phyloP scores from a whole-genome alignment of 768 basidiomycete species.

The Rhizopogon vulgaris region DNA sequence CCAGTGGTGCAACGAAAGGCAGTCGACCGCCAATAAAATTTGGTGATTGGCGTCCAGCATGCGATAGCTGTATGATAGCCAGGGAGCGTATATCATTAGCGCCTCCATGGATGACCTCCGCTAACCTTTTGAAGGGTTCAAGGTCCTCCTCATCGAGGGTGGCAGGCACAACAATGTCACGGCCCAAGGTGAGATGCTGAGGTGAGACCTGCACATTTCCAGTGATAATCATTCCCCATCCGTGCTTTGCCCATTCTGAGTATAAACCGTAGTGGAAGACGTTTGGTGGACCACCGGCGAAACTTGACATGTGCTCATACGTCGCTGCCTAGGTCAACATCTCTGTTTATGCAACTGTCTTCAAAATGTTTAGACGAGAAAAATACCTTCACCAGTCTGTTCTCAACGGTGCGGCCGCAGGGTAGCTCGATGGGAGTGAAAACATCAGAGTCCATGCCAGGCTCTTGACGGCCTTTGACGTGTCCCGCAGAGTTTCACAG shows the following conservation, averaged over 20 bases:
- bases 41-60: conserved; percentile 77
- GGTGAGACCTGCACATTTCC: conserved; percentile 74
- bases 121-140: conserved; percentile 44
- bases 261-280: conserved; percentile 60
- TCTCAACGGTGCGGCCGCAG: conserved; percentile 31
- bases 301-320: conserved; percentile 74
- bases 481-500: background rate
- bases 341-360: background rate
- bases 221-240: conserved; percentile 87
- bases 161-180: conserved; percentile 60
- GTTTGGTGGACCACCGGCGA: conserved; percentile 71
- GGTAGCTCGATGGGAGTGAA: conserved; percentile 25
- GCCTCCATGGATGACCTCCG: conserved; percentile 42
- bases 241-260: conserved; percentile 61
- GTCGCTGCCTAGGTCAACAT: conserved; percentile 60
- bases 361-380: background rate
- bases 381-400: conserved; percentile 51
- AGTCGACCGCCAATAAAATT: conserved; percentile 65
- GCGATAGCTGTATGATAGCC: conserved; percentile 79
- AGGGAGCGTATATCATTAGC: conserved; percentile 21
- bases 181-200: conserved; percentile 62
- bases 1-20: conserved; percentile 55
- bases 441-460: conserved; percentile 13
- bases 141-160: conserved; percentile 36
- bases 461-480: background rate